phyloP scores from a whole-genome alignment of 2,329 filamentous ascomycete genomes.

The Xylariaceae sp. region DNA sequence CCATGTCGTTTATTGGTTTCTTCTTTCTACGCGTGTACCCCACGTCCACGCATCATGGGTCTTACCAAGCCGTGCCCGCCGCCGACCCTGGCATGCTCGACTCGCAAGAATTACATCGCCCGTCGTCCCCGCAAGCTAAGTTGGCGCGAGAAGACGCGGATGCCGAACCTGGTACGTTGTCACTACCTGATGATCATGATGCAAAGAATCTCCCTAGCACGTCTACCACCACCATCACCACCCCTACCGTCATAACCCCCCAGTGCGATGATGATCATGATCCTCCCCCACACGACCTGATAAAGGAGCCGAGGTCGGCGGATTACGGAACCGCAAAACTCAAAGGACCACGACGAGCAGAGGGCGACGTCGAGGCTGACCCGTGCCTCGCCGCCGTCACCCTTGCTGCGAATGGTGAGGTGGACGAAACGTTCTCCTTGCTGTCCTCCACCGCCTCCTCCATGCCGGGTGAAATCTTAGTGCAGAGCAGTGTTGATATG shows the following conservation, averaged over 20 bases:
- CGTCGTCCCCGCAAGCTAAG: conserved; percentile 41
- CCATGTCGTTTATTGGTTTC: conserved; percentile 70
- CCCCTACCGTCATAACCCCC: conserved; percentile 31
- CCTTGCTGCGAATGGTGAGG: conserved; percentile 33
- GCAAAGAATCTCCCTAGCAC: too few relatives aligned
- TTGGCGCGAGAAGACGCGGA: conserved; percentile 33
- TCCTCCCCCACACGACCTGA: conserved; percentile 18
- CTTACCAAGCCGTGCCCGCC: conserved; percentile 54
- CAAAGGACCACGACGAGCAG: conserved; percentile 18
- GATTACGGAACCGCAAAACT: too few relatives aligned
- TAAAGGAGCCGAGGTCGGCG: conserved; percentile 14
- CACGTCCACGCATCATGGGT: conserved; percentile 30
- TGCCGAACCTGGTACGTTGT: conserved; percentile 65
- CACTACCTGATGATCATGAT: too few relatives aligned
- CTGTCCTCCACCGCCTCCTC: conserved; percentile 58
- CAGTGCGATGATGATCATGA: conserved; percentile 20
- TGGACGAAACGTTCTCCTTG: conserved; percentile 77
- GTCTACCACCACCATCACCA: conserved; percentile 28
- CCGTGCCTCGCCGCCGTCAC: conserved; percentile 8
- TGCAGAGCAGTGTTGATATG: conserved; percentile 62
- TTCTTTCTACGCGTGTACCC: conserved; percentile 80
- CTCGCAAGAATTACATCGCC: conserved; percentile 39
- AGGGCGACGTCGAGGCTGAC: conserved; percentile 20
- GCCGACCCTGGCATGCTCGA: conserved; percentile 33
- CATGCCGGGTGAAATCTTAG: conserved; percentile 46